phyloP scores from a whole-genome alignment of 202 grass and related monocot species.

The Panicum hallii region DNA sequence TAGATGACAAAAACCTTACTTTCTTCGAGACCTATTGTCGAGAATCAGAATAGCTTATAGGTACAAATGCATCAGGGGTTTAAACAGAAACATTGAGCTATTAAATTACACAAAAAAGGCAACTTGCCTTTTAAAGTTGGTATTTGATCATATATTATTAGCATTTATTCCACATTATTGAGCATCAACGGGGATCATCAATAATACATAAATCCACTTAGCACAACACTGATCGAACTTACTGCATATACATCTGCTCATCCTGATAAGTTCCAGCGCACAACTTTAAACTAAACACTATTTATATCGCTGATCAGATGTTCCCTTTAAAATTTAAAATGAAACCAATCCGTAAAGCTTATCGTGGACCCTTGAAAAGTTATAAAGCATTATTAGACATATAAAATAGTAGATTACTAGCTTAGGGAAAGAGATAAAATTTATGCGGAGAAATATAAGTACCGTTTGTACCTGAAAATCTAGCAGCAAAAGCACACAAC shows the following conservation, averaged over 20 bases:
- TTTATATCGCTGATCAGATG: background rate
- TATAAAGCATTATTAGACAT: too few relatives aligned
- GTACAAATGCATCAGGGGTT: background rate
- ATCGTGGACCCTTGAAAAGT: too few relatives aligned
- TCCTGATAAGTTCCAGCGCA: background rate
- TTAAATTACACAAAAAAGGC: background rate
- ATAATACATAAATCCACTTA: slow-evolving; percentile 9
- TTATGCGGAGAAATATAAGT: background rate
- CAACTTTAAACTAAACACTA: background rate
- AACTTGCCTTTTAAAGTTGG: background rate
- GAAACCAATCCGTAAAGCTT: too few relatives aligned
- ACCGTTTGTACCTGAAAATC: background rate
- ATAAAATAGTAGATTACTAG: background rate
- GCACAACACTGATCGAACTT: background rate
- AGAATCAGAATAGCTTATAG: background rate
- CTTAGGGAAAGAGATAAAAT: background rate
- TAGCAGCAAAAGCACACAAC: background rate
- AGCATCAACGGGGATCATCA: background rate
- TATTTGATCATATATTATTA: background rate
- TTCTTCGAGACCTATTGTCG: too few relatives aligned
- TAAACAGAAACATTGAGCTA: background rate
- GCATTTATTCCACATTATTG: background rate
- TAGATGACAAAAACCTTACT: background rate
- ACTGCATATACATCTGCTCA: background rate
- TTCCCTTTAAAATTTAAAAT: background rate